Percentiles rank a stretch among this genome's conserved stretches.
Conservation (phyloP, 78 protist genomes). For the slime mould (Dictyostelium discoideum) region dicty_2.7 NC_007088.5:670501-671000, state of each 20-base stretch:
- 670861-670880: too few relatives aligned
- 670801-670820: slow-evolving; percentile 63
- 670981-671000: neutral
- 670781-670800: slow-evolving; percentile 61
- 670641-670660: slow-evolving; percentile 45
- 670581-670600: slow-evolving; percentile 30
- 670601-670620: slow-evolving; percentile 47
- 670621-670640: slow-evolving; percentile 56
- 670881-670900: too few relatives aligned
- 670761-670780: slow-evolving; percentile 53
- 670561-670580: slow-evolving; percentile 53
- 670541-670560: slow-evolving; percentile 21
- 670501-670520: slow-evolving; percentile 37
- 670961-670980: slow-evolving; percentile 1
- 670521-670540: slow-evolving; percentile 49
- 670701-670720: neutral
- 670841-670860: too few relatives aligned
- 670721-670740: slow-evolving; percentile 73
- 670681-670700: slow-evolving; percentile 39
- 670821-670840: slow-evolving; percentile 28
- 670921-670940: neutral
- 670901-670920: neutral
- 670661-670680: slow-evolving; percentile 42
- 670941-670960: neutral
- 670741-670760: slow-evolving; percentile 69